These are phyloP conservation scores for Asterophora lycoperdoides DNA, from an alignment of 768 basidiomycete genomes.

Conservation along the genomic window DNA sequence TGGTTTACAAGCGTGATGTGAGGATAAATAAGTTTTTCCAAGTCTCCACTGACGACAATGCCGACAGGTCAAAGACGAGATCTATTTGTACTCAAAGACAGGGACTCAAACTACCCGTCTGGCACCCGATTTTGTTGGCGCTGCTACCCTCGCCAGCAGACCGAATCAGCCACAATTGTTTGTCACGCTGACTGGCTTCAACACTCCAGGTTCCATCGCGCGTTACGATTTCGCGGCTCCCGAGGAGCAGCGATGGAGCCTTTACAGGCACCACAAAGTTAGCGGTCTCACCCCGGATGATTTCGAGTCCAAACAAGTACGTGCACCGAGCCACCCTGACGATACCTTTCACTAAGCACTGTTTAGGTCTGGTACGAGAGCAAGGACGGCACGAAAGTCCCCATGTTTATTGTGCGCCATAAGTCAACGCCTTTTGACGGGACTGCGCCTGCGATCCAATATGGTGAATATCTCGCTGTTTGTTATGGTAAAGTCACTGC, in stretches of 20 bases:
- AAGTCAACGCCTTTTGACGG: conserved; percentile 68
- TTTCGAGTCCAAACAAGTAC: conserved; percentile 63
- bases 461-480: conserved; percentile 40
- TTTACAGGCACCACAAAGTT: conserved; percentile 54
- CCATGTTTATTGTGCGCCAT: conserved; percentile 83
- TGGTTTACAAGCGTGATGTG: conserved; percentile 72
- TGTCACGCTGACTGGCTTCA: conserved; percentile 62
- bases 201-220: conserved; percentile 62
- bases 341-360: neutral
- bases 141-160: conserved; percentile 47
- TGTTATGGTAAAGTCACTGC: too few relatives aligned
- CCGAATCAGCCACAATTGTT: conserved; percentile 61
- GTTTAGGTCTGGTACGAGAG: conserved; percentile 68
- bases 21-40: conserved; percentile 17
- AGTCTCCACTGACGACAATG: conserved; percentile 3
- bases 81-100: conserved; percentile 60
- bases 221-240: conserved; percentile 62
- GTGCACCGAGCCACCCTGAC: conserved; percentile 1
- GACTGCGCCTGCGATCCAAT: conserved; percentile 72
- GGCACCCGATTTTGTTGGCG: conserved; percentile 64
- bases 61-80: conserved; percentile 68
- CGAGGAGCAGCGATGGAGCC: conserved; percentile 46
- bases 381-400: conserved; percentile 76
- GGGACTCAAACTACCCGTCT: conserved; percentile 55
- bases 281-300: conserved; percentile 61